Evolutionary conservation across 306 rosid species (phyloP).

Genomic region (Fragaria vesca): DNA sequence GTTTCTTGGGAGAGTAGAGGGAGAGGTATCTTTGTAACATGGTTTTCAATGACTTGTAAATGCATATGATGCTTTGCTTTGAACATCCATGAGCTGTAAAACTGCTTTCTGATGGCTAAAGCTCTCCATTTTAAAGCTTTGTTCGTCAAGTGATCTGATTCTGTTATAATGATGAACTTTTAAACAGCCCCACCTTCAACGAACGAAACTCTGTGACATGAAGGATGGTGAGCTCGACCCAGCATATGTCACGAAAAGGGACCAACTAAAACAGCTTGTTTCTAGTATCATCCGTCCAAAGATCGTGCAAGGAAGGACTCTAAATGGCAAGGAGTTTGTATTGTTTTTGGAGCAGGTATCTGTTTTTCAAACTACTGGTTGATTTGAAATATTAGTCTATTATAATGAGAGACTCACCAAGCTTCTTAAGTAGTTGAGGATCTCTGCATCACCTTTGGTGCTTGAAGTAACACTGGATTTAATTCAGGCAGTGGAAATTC

Average conservation of each 20-base stretch:
- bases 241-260: slow-evolving; percentile 68
- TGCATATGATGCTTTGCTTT: not conserved
- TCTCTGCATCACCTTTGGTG: slow-evolving; percentile 1
- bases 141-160: slow-evolving; percentile 14
- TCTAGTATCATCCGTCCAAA: slow-evolving; percentile 77
- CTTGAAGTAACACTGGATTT: not conserved
- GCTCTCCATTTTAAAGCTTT: not conserved
- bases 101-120: not conserved
- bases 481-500: not conserved
- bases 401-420: not conserved
- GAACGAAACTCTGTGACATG: slow-evolving; percentile 97
- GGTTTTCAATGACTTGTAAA: not conserved
- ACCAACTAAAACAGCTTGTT: slow-evolving; percentile 75
- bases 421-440: slow-evolving; percentile 16
- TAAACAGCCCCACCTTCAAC: slow-evolving; percentile 88
- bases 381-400: not conserved
- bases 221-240: slow-evolving; percentile 84
- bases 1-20: not conserved
- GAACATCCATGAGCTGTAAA: not conserved
- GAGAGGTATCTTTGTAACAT: not conserved
- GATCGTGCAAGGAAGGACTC: slow-evolving; percentile 76
- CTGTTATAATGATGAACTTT: slow-evolving; percentile 26
- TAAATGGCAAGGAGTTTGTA: slow-evolving; percentile 86
- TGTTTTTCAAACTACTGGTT: not conserved
- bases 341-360: slow-evolving; percentile 83